These are phyloP conservation scores for Flaveria linearis DNA, from an alignment of 129 eudicot species.

Conservation along the genomic window DNA sequence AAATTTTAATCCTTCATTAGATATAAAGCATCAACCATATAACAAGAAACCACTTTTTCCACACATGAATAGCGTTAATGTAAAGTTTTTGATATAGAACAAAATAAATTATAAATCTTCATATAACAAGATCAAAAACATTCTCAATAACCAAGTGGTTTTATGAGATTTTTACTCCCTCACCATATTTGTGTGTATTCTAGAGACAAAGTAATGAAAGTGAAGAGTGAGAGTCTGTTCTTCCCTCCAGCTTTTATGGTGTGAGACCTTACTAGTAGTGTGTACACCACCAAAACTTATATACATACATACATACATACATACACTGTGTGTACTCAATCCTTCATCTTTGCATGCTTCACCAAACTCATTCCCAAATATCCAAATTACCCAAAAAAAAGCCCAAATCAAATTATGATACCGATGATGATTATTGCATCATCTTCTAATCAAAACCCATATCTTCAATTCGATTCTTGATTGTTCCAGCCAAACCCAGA, in stretches of 20 bases:
- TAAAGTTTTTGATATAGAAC: too few species aligned
- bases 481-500: slow-evolving; percentile 41
- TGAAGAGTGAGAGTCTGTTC: slow-evolving; percentile 45
- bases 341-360: slow-evolving; percentile 76
- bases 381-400: slow-evolving; percentile 38
- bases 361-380: slow-evolving; percentile 57
- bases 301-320: slow-evolving; percentile 21
- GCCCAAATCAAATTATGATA: slow-evolving; percentile 36
- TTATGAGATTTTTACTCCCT: slow-evolving; percentile 26
- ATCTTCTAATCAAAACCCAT: slow-evolving; percentile 29
- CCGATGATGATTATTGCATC: too few species aligned
- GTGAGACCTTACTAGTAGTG: slow-evolving; percentile 62
- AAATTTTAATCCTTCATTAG: too few species aligned
- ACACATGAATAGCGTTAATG: too few species aligned
- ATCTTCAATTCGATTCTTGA: slow-evolving; percentile 37
- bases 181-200: slow-evolving; percentile 10
- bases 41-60: too few species aligned
- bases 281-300: slow-evolving; percentile 43
- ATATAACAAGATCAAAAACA: neutral
- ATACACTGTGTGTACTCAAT: slow-evolving; percentile 34
- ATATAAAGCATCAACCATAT: too few species aligned
- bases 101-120: too few species aligned
- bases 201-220: slow-evolving; percentile 50
- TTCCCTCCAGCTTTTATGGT: slow-evolving; percentile 84
- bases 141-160: slow-evolving; percentile 23